phyloP scores from a whole-genome alignment of 73 alveolate genomes.

The Breviolum minutum region DNA sequence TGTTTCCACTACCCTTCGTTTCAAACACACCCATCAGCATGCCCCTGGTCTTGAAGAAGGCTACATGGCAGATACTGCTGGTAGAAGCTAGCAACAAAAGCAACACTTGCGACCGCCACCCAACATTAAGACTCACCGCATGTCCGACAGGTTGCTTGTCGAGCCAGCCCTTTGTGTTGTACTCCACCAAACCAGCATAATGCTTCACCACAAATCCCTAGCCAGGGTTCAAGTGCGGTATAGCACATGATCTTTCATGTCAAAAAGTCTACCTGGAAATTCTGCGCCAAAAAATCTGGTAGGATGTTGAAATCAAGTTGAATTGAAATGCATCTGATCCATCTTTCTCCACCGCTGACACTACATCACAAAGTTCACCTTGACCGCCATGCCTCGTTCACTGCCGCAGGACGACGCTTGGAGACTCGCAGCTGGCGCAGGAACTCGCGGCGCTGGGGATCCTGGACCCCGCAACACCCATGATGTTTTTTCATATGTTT shows the following conservation, averaged over 20 bases:
- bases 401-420: not conserved
- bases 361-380: not conserved
- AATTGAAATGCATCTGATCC: not conserved
- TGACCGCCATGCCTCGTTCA: not conserved
- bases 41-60: too few relatives aligned
- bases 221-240: too few relatives aligned
- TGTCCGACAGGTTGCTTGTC: slow-evolving; percentile 32
- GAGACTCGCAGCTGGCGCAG: slow-evolving; percentile 43
- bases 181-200: slow-evolving; percentile 89
- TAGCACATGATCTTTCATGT: not conserved
- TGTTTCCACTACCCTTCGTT: too few relatives aligned
- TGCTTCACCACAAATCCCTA: slow-evolving; percentile 86
- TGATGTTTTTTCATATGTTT: too few relatives aligned
- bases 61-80: too few relatives aligned
- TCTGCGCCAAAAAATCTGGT: too few relatives aligned
- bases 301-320: not conserved
- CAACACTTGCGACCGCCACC: too few relatives aligned
- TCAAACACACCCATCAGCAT: too few relatives aligned
- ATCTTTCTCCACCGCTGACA: not conserved
- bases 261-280: too few relatives aligned
- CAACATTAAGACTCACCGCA: not conserved
- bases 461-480: not conserved
- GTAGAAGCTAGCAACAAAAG: too few relatives aligned
- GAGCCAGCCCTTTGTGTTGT: slow-evolving; percentile 95
- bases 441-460: slow-evolving; percentile 32